phyloP scores from a whole-genome alignment of 2,329 filamentous ascomycete species.

The Ascochyta pisi region DNA sequence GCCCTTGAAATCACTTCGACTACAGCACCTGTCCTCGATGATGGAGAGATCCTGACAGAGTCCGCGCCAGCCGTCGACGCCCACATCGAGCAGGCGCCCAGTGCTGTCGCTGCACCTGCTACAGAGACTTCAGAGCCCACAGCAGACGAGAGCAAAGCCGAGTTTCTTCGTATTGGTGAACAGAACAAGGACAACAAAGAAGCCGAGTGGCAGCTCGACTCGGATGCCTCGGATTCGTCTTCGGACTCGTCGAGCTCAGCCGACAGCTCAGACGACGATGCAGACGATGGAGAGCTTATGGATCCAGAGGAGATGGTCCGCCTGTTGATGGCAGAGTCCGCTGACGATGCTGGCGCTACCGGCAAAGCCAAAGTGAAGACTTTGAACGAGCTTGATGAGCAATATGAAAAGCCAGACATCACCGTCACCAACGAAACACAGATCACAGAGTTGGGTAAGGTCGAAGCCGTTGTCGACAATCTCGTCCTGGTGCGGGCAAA shows the following conservation, averaged over 20 bases:
- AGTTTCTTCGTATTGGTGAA: slow-evolving; percentile 54
- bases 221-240: slow-evolving; percentile 66
- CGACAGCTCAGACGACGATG: slow-evolving; percentile 64
- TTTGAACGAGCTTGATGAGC: slow-evolving; percentile 74
- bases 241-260: slow-evolving; percentile 57
- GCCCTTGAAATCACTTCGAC: slow-evolving; percentile 21
- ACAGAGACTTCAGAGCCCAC: slow-evolving; percentile 15
- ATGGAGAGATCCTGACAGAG: slow-evolving; percentile 26
- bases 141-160: slow-evolving; percentile 42
- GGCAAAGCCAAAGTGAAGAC: slow-evolving; percentile 70
- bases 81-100: slow-evolving; percentile 18
- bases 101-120: slow-evolving; percentile 16
- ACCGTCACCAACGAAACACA: slow-evolving; percentile 78
- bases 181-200: slow-evolving; percentile 59
- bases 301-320: slow-evolving; percentile 83
- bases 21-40: slow-evolving; percentile 24
- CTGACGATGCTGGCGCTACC: slow-evolving; percentile 78
- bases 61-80: slow-evolving; percentile 22
- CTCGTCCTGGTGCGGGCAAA: slow-evolving; percentile 80
- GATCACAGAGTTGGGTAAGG: slow-evolving; percentile 75
- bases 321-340: slow-evolving; percentile 83
- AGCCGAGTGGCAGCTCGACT: slow-evolving; percentile 81
- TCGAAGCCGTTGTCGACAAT: slow-evolving; percentile 81
- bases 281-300: slow-evolving; percentile 70
- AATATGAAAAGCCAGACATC: slow-evolving; percentile 72